Evolutionary conservation across 305 asterid species (phyloP), one percentile per base, ranked within the genome.

Genomic region (Fraxinus paxiana): DNA sequence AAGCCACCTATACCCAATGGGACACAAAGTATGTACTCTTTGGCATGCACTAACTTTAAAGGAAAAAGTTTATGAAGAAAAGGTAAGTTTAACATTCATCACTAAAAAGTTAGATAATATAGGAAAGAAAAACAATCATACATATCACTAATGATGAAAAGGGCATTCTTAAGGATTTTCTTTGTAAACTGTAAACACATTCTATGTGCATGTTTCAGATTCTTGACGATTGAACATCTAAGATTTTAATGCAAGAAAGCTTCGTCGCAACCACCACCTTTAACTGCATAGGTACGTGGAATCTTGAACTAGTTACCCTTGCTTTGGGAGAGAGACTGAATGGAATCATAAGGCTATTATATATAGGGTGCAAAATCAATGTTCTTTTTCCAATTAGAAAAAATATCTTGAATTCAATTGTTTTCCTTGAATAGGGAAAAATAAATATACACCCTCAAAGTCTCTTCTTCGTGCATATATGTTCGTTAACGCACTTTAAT

Each of bases 231-330:
- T 24, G 72, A 65, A 65, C 7, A 22, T 65, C n/a, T 22, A 78
- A 75, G 73, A 82, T 59, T 35, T 61, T 35, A 51, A 80, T 24
- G 48, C 76, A 63, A 18, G 82, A 78, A 65, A 69, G 69, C 31
- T 37, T 2, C 31, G 54, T 41, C 2, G n/a, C 13, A 41, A 10
- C 51, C 8, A 54, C 81, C 51, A 83, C 78, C 80, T 83, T 76
- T 37, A 24, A 8, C 59, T 76, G 31, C 63, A 5, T 33, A 2
- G 75, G 56, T 80, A 15, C 76, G 18, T 33, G 81, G 86, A 83
- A 84, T 83, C 88, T 84, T 78, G 79, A 71, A 65, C 77, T 75
- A 24, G 77, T 78, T 78, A 83, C 87, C 17, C 83, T 84, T 82
- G 81, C 86, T 88, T 84, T 85, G 85, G 61, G 83, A 43, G 1